phyloP scores from a whole-genome alignment of 1,284 basidiomycete species.

The Ganoderma meredithae region DNA sequence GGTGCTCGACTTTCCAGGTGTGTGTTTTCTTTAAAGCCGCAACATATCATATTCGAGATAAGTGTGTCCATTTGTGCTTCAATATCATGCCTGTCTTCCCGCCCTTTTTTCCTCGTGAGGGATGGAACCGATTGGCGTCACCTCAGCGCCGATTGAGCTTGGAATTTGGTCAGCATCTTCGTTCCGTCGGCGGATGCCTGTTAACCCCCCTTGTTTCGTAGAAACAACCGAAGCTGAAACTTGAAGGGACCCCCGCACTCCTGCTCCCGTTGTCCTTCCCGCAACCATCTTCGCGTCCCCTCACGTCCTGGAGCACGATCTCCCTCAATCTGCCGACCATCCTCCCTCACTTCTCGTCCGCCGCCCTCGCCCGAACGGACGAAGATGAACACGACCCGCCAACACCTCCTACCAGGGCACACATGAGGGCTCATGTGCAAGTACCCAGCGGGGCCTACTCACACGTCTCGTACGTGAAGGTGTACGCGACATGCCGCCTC shows the following conservation, averaged over 20 bases:
- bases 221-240: slow-evolving; percentile 64
- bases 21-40: slow-evolving; percentile 23
- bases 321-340: slow-evolving; percentile 66
- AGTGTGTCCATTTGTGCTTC: background rate
- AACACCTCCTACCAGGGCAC: background rate
- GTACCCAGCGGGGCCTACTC: slow-evolving; percentile 68
- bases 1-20: slow-evolving; percentile 87
- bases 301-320: slow-evolving; percentile 80
- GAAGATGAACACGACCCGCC: slow-evolving; percentile 37
- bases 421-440: slow-evolving; percentile 31
- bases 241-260: slow-evolving; percentile 56
- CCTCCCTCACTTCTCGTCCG: slow-evolving; percentile 68
- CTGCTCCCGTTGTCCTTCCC: slow-evolving; percentile 81
- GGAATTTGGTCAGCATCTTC: slow-evolving; percentile 8
- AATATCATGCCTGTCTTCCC: background rate
- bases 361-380: slow-evolving; percentile 43
- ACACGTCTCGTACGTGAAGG: slow-evolving; percentile 73
- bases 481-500: slow-evolving; percentile 85
- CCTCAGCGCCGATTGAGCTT: background rate
- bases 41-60: background rate
- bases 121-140: background rate
- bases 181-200: slow-evolving; percentile 13
- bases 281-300: slow-evolving; percentile 52
- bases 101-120: no score
- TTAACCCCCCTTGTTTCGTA: slow-evolving; percentile 39